Percentiles rank a stretch among this genome's conserved stretches.
Evolutionary conservation across 163 green algal genomes (phyloP).

Genomic region (Prototheca stagnorum): DNA sequence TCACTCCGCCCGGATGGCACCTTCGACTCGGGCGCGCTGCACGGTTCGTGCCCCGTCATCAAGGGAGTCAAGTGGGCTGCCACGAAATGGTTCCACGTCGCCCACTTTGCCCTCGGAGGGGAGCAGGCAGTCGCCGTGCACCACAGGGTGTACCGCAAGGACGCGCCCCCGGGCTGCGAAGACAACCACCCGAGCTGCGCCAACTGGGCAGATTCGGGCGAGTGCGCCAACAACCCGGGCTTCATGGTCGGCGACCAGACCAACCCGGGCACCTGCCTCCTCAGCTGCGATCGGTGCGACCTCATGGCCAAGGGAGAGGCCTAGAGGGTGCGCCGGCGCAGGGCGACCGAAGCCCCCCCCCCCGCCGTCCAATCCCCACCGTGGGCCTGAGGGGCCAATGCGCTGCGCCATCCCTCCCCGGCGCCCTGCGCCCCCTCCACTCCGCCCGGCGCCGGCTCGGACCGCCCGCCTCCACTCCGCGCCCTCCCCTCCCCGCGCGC

Average conservation of each 20-base stretch:
- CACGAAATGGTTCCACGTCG: slow-evolving; percentile 40
- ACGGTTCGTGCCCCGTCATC: slow-evolving; percentile 51
- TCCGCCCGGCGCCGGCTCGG: too few species aligned
- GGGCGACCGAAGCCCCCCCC: too few species aligned
- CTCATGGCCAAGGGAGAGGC: too few species aligned
- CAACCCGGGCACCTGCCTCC: slow-evolving; percentile 20
- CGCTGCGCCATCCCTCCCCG: too few species aligned
- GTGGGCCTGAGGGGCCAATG: too few species aligned
- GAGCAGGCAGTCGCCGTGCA: neutral
- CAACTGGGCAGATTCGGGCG: slow-evolving; percentile 34
- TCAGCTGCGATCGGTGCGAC: slow-evolving; percentile 16
- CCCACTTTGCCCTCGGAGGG: slow-evolving; percentile 1
- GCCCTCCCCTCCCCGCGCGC: too few species aligned
- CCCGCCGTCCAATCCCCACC: too few species aligned
- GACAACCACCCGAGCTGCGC: slow-evolving; percentile 21
- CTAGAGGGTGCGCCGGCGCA: too few species aligned
- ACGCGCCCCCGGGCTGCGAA: slow-evolving; percentile 15
- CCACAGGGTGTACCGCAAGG: slow-evolving; percentile 2
- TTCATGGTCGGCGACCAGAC: slow-evolving; percentile 30
- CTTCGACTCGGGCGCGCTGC: slow-evolving; percentile 35
- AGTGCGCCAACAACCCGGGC: slow-evolving; percentile 34
- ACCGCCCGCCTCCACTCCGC: too few species aligned
- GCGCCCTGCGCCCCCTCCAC: too few species aligned
- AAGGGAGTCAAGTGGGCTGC: slow-evolving; percentile 50
- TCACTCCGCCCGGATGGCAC: slow-evolving; percentile 39